Evolutionary conservation across 805 yeast species (phyloP).

Genomic region (Metschnikowia continentalis): DNA sequence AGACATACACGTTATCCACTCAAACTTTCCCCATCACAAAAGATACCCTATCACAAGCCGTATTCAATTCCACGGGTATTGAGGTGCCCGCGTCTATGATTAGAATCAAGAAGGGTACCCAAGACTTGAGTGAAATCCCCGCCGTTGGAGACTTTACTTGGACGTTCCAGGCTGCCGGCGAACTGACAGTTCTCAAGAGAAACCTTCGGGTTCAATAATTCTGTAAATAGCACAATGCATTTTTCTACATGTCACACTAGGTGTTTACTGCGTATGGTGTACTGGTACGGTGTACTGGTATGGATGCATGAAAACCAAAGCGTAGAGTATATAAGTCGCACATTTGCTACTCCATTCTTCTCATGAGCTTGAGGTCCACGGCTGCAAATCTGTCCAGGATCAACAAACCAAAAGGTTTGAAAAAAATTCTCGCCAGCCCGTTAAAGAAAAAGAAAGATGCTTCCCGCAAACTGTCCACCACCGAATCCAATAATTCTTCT

Average conservation of each 20-base stretch:
- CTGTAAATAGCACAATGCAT: constrained; percentile 11
- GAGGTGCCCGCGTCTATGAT: constrained; percentile 26
- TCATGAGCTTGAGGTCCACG: constrained; percentile 26
- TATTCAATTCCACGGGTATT: constrained; percentile 31
- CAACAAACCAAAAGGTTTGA: constrained; percentile 17
- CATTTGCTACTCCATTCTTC: background rate
- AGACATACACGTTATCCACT: constrained; percentile 18
- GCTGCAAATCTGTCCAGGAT: constrained; percentile 40
- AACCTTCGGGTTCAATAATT: constrained; percentile 16
- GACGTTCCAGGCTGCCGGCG: constrained; percentile 27
- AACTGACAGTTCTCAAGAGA: constrained; percentile 17
- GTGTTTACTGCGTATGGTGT: background rate
- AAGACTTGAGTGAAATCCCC: constrained; percentile 17
- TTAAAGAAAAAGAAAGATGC: constrained; percentile 17
- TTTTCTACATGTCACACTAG: background rate
- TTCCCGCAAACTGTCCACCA: background rate
- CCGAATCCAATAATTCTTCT: background rate
- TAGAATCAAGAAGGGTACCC: constrained; percentile 13
- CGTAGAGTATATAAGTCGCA: constrained; percentile 1
- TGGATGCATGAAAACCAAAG: background rate
- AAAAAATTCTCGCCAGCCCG: constrained; percentile 26
- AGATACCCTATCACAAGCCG: constrained; percentile 20
- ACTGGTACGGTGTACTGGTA: background rate
- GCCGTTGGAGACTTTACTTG: constrained; percentile 26
- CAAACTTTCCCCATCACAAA: constrained; percentile 26